Conservation (phyloP, 148 eudicot species). For the Pouteria glomerata region DNA sequence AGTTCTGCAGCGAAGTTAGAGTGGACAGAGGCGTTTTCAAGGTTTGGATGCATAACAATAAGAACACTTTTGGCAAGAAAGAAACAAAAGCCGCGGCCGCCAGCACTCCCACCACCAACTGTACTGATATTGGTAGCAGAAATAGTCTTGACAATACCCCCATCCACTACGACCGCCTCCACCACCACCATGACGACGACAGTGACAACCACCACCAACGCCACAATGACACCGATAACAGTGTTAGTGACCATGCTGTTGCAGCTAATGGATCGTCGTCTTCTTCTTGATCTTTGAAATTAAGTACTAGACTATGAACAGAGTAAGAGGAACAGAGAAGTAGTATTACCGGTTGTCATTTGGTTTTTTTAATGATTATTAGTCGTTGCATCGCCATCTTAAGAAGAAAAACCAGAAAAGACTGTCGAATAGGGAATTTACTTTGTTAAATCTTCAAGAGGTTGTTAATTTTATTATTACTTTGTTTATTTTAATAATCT, state of each 20-base stretch:
- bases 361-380: conserved; percentile 13
- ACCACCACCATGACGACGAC: neutral
- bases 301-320: conserved; percentile 2
- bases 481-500: neutral
- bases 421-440: neutral
- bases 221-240: conserved; percentile 5
- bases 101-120: neutral
- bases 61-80: conserved; percentile 45
- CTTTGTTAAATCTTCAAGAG: neutral
- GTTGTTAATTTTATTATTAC: neutral
- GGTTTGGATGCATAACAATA: conserved; percentile 89
- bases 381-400: conserved; percentile 15
- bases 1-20: conserved; percentile 47
- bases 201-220: neutral
- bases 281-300: conserved; percentile 25
- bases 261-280: conserved; percentile 33
- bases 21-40: conserved; percentile 71
- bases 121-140: neutral
- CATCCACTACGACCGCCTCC: neutral
- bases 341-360: conserved; percentile 2
- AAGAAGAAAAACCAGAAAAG: conserved; percentile 6
- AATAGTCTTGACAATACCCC: neutral
- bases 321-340: conserved; percentile 11
- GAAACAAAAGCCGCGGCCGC: neutral
- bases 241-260: neutral